Evolutionary conservation across 768 basidiomycete species (phyloP), one percentile per base, ranked within the genome.

Genomic region (Leccinum boreale): DNA sequence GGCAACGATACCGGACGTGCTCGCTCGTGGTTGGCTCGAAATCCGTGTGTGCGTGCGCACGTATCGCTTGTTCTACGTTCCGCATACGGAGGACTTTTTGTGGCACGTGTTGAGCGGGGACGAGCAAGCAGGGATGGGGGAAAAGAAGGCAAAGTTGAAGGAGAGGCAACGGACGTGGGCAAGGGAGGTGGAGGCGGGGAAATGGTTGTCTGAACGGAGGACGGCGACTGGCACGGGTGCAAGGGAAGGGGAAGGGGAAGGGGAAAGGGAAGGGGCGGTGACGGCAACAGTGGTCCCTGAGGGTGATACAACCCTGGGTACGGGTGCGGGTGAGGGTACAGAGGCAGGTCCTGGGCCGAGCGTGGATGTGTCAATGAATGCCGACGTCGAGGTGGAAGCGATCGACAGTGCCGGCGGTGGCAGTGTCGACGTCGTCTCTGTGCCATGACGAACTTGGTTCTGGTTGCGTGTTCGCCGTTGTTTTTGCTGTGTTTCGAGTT

Each of bases 41-140:
- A 90, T 92, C 68, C 88, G 88, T 60, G 83, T 97, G 56, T 96
- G 94, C 72, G 62, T 24, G 17, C 63, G 67, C 4, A 67, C 67
- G n/a, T 67, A 67, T 10, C 67, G 67, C 28, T 50, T 67, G 46
- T 67, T 67, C 42, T 67, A 67, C 29, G 67, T 67, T 47, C 65
- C 67, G 2, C 62, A 67, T 3, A 67, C 67, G 17, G 67, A 67
- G 42, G 67, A 67, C 50, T 67, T 69, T 56, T 56, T 67, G 36
- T 9, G 67, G 24, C 62, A 8, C 10, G 19, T 55, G 31, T 14
- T 47, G 51, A 55, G 9, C 3, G 58, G 64, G 9, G 62, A 58
- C 0, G 65, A 65, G 19, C 55, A 46, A 28, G 62, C 21, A 19
- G 45, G 0, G 49, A 50, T 53, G 49, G 14, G 1, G 24, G 24